Evolutionary conservation across 2,329 filamentous ascomycete genomes (phyloP), one percentile per base, ranked within the genome.

Genomic region (Sporothrix protearum): DNA sequence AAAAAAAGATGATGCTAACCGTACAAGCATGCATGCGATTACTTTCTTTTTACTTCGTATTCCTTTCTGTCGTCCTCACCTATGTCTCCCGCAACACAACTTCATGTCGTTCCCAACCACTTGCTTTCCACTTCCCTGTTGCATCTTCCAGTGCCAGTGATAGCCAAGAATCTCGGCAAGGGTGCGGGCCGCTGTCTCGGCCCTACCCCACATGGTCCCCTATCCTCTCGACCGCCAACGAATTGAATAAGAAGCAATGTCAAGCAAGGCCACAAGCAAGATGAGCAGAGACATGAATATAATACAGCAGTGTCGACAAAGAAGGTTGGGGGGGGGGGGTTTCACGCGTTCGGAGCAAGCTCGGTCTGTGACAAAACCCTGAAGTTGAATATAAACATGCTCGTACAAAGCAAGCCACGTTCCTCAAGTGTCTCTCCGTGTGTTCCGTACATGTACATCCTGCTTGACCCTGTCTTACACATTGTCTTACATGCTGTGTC

Each of bases 161-260:
- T 25, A n/a, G 47, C 33, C 66, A 42, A 55, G 64, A 39, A 28
- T 19, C 16, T 53, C 66, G 66, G 47, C 49, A 57, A 49, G 53
- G 51, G 36, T 61, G 39, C 68, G 68, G 68, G 53, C 68, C 68
- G 53, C 9, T 49, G 53, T 49, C 53, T 69, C 39, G 25, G 39
- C 47, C 33, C 55, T 55, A 55, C 28, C 33, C 66, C 30, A 57
- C 42, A 12, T 47, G 30, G 30, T n/a, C 28, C 63, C 64, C 47
- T 36, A 30, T 36, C 28, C 28, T 28, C 36, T 39, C 4, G 30
- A 68, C n/a, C 42, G 49, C 33, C 66, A 49, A 30, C 30, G 14
- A 55, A 55, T n/a, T 42, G 36, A 7, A 63, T 10, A 63, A 1
- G 36, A 10, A 12, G 36, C 16, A 63, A 25, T 63, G n/a, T 7